Percentiles rank a stretch among this genome's conserved stretches.
These are phyloP conservation scores for Chaetomium olivaceum DNA, from an alignment of 2,329 filamentous ascomycete species.

Conservation along the genomic window DNA sequence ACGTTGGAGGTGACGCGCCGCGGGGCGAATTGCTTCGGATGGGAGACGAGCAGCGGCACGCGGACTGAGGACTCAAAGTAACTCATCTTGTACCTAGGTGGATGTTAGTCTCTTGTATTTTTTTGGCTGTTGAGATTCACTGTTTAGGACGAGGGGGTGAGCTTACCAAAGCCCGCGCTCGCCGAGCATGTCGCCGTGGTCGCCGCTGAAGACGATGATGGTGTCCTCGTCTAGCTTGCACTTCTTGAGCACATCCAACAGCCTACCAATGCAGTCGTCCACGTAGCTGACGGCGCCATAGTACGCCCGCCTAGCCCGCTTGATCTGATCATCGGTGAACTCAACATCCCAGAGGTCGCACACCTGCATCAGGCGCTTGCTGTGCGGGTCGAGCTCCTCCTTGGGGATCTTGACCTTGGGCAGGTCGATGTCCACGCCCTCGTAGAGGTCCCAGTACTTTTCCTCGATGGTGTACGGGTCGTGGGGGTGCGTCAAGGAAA, in stretches of 20 bases:
- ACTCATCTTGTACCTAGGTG: conserved; percentile 84
- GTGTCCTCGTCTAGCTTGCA: conserved; percentile 82
- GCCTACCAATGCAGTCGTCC: conserved; percentile 84
- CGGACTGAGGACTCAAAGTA: conserved; percentile 92
- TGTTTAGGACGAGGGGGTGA: not conserved
- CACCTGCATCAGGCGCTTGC: conserved; percentile 80
- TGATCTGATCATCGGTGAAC: conserved; percentile 83
- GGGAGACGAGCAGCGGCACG: conserved; percentile 82
- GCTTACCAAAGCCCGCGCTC: conserved; percentile 80
- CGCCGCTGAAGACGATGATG: conserved; percentile 87
- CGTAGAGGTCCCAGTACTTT: conserved; percentile 91
- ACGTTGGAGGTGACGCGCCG: conserved; percentile 81
- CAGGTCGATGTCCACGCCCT: conserved; percentile 81
- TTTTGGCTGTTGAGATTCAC: too few relatives aligned
- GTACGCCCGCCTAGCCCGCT: conserved; percentile 81
- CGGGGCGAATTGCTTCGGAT: conserved; percentile 72
- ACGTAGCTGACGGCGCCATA: conserved; percentile 93
- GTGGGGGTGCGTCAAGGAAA: conserved; percentile 91
- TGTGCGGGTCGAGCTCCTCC: conserved; percentile 82
- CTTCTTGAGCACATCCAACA: conserved; percentile 74
- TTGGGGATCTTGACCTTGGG: conserved; percentile 77
- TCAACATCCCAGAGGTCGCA: conserved; percentile 84
- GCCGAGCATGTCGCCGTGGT: conserved; percentile 95
- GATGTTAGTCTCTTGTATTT: not conserved
- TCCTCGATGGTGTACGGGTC: conserved; percentile 93